These are phyloP conservation scores for Kwoniella botswanensis DNA, from an alignment of 768 basidiomycete genomes.

Conservation along the genomic window DNA sequence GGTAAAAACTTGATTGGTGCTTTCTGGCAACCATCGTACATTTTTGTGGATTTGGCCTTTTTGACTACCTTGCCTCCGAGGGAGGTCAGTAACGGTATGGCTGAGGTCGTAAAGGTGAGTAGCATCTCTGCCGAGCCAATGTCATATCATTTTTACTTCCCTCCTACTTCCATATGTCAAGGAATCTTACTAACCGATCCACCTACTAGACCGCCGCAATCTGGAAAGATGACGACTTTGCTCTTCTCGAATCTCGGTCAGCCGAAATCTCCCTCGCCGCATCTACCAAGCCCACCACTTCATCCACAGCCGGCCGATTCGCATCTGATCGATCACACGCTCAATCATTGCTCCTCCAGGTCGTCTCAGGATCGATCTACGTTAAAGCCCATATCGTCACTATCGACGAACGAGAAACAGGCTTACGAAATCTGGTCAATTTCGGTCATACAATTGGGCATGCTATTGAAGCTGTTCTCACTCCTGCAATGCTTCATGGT, in stretches of 20 bases:
- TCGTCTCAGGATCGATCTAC: conserved; percentile 89
- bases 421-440: conserved; percentile 96
- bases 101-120: conserved; percentile 91
- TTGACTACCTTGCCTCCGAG: conserved; percentile 87
- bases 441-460: conserved; percentile 99
- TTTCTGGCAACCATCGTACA: conserved; percentile 96
- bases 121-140: background rate
- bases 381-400: conserved; percentile 98
- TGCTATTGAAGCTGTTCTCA: conserved; percentile 94
- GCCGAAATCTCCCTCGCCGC: conserved; percentile 84
- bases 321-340: conserved; percentile 66
- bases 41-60: conserved; percentile 97
- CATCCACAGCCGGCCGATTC: conserved; percentile 61
- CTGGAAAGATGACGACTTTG: conserved; percentile 90
- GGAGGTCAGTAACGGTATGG: conserved; percentile 99
- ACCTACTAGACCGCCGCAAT: conserved; percentile 91
- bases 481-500: conserved; percentile 91
- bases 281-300: conserved; percentile 67
- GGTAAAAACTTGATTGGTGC: conserved; percentile 98
- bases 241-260: conserved; percentile 81
- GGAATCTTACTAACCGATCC: background rate
- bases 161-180: too few relatives aligned
- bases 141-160: background rate
- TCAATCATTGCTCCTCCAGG: conserved; percentile 84
- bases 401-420: conserved; percentile 93